Conservation (phyloP, 306 rosid genomes). For the Erythrophleum fordii region DNA sequence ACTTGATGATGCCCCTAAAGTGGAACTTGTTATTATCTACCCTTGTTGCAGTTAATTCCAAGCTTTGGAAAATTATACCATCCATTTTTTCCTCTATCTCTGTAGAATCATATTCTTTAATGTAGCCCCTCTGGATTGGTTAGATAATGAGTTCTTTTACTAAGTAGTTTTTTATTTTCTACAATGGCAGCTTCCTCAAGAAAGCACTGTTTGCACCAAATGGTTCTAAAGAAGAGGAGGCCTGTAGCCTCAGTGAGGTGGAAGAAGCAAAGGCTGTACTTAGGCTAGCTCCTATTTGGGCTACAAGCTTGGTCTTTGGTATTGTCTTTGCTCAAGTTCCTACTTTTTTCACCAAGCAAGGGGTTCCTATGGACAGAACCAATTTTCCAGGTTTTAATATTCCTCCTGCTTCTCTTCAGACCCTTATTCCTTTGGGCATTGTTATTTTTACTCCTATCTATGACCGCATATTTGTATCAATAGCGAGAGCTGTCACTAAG, state of each 20-base stretch:
- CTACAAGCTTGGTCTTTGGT: slow-evolving; percentile 35
- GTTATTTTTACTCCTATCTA: slow-evolving; percentile 55
- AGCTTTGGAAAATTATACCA: not conserved
- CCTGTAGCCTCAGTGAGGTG: slow-evolving; percentile 44
- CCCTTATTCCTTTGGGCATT: slow-evolving; percentile 42
- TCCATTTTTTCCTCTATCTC: not conserved
- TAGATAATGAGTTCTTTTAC: not conserved
- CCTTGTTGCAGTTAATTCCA: not conserved
- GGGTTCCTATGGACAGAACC: slow-evolving; percentile 56
- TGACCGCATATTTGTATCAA: slow-evolving; percentile 61
- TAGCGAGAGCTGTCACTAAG: slow-evolving; percentile 54
- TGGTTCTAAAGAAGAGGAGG: not conserved
- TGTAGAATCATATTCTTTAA: not conserved
- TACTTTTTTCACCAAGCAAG: slow-evolving; percentile 54
- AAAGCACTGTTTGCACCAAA: not conserved
- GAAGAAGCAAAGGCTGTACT: slow-evolving; percentile 58
- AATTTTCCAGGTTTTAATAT: slow-evolving; percentile 51
- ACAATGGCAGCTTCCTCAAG: slow-evolving; percentile 6
- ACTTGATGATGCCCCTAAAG: not conserved
- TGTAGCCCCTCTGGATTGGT: not conserved
- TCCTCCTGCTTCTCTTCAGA: slow-evolving; percentile 74
- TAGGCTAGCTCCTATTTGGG: slow-evolving; percentile 57
- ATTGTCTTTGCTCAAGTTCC: slow-evolving; percentile 46
- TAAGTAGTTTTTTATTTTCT: not conserved
- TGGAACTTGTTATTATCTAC: too few relatives aligned